Conservation (phyloP, 2,329 filamentous ascomycete species). For the Colletotrichum sp. region DNA sequence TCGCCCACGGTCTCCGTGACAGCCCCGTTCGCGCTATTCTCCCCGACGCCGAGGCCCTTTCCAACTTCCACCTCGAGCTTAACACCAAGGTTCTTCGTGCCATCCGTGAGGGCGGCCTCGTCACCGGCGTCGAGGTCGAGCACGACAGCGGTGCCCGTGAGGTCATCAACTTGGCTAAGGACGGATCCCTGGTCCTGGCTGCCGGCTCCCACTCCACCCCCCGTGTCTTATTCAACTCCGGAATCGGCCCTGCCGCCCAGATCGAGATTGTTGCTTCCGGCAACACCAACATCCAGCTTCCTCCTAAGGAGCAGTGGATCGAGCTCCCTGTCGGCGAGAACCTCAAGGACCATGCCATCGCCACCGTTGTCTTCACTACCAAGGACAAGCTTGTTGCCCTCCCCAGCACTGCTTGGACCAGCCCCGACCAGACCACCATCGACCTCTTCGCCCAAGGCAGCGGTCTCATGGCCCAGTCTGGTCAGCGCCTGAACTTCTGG, state of each 20-base stretch:
- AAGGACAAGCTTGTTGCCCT: constrained; percentile 25
- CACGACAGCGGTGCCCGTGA: constrained; percentile 2
- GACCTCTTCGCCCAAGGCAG: constrained; percentile 37
- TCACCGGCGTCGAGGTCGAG: constrained; percentile 36
- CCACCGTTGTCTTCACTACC: constrained; percentile 30
- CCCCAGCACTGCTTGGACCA: constrained; percentile 27
- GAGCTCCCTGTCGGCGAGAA: constrained; percentile 47
- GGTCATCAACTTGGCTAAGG: constrained; percentile 21
- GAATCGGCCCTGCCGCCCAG: constrained; percentile 55
- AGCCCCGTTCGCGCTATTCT: constrained; percentile 39
- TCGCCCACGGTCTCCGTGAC: constrained; percentile 21
- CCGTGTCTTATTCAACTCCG: constrained; percentile 61
- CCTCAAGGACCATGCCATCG: constrained; percentile 37
- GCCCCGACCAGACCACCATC: constrained; percentile 30
- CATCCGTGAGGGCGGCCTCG: constrained; percentile 29
- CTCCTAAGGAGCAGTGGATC: constrained; percentile 27
- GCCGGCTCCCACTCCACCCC: constrained; percentile 59
- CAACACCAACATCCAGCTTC: constrained; percentile 27
- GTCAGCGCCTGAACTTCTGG: constrained; percentile 54
- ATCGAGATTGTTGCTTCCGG: constrained; percentile 54
- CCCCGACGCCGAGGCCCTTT: constrained; percentile 32
- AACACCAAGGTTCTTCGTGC: constrained; percentile 24
- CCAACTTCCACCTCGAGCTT: constrained; percentile 40
- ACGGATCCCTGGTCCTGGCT: constrained; percentile 34
- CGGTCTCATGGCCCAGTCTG: constrained; percentile 48